phyloP scores from a whole-genome alignment of 2,329 filamentous ascomycete species.

The Eutypella sp. region DNA sequence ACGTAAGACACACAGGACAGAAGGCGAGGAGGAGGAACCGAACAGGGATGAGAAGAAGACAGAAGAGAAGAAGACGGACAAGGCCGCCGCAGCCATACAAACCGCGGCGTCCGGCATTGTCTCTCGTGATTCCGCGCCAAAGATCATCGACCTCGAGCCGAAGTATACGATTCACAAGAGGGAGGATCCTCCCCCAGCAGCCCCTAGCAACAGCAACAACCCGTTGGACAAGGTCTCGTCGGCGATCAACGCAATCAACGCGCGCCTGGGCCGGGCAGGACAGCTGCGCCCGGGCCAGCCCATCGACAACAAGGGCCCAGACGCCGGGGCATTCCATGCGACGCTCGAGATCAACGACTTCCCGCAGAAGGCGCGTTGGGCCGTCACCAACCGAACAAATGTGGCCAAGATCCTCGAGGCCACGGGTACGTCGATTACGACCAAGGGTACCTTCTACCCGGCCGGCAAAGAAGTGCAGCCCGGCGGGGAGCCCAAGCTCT shows the following conservation, averaged over 20 bases:
- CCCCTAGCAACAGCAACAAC: conserved; percentile 46
- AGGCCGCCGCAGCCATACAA: conserved; percentile 60
- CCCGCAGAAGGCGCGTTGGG: conserved; percentile 97
- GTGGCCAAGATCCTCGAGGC: conserved; percentile 96
- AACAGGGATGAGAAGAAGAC: conserved; percentile 65
- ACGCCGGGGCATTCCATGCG: conserved; percentile 93
- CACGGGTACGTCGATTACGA: conserved; percentile 93
- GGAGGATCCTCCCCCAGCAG: conserved; percentile 47
- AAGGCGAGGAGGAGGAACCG: conserved; percentile 74
- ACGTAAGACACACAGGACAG: conserved; percentile 83
- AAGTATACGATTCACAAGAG: conserved; percentile 71
- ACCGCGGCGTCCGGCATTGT: conserved; percentile 55
- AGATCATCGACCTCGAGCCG: conserved; percentile 38
- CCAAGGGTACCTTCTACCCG: conserved; percentile 88
- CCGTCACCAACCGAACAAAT: conserved; percentile 96
- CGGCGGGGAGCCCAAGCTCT: conserved; percentile 83
- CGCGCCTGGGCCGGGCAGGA: conserved; percentile 81
- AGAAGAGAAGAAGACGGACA: conserved; percentile 66
- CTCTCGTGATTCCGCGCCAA: conserved; percentile 43
- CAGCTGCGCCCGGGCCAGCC: conserved; percentile 88
- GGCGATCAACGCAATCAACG: conserved; percentile 88
- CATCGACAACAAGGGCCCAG: conserved; percentile 97
- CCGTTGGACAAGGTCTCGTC: conserved; percentile 81
- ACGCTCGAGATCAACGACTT: conserved; percentile 99
- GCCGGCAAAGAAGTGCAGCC: conserved; percentile 73